These are phyloP conservation scores for Hysterangium stoloniferum DNA, from an alignment of 768 basidiomycete species.

Conservation along the genomic window DNA sequence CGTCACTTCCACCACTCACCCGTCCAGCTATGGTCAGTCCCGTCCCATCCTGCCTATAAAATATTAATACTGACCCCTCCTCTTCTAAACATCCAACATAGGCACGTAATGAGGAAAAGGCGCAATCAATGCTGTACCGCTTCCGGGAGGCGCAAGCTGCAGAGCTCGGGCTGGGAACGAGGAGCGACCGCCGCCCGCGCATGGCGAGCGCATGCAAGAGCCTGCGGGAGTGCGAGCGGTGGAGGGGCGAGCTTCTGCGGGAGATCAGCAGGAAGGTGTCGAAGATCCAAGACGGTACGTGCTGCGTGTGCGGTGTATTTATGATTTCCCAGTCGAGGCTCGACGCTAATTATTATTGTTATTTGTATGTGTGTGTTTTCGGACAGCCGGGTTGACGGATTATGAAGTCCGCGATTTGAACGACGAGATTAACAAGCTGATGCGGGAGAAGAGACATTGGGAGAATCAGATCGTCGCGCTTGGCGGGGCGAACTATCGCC, in stretches of 20 bases:
- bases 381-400: constrained; percentile 80
- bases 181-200: constrained; percentile 77
- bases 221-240: constrained; percentile 87
- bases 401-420: constrained; percentile 95
- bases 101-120: constrained; percentile 99
- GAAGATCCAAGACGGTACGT: constrained; percentile 92
- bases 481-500: constrained; percentile 91
- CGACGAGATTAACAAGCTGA: constrained; percentile 92
- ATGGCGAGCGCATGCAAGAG: constrained; percentile 93
- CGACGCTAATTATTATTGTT: neutral
- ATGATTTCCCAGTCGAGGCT: constrained; percentile 4
- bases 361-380: constrained; percentile 1
- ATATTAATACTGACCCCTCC: too few species aligned
- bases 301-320: neutral
- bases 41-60: too few species aligned
- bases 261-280: constrained; percentile 96
- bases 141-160: constrained; percentile 96
- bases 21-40: too few species aligned
- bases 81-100: constrained; percentile 21
- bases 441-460: constrained; percentile 96
- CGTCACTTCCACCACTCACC: too few species aligned
- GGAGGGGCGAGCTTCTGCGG: constrained; percentile 90
- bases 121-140: constrained; percentile 89
- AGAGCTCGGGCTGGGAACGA: constrained; percentile 86
- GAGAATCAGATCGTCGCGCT: constrained; percentile 96